Conservation (phyloP, 1,284 basidiomycete genomes). For the Cutaneotrichosporon daszewskae region DNA sequence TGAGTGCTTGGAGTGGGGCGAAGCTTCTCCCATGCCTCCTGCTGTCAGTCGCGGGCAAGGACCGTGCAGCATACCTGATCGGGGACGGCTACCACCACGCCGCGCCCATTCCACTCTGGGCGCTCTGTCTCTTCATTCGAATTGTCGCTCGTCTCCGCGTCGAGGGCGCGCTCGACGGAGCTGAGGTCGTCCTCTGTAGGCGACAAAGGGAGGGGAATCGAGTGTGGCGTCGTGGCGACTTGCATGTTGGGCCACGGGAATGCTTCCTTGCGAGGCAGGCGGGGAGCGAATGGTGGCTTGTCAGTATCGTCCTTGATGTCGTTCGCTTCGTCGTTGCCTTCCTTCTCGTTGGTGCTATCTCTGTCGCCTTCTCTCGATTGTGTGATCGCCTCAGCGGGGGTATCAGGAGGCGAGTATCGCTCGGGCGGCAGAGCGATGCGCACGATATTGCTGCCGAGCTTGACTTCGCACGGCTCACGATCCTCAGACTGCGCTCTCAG, state of each 20-base stretch:
- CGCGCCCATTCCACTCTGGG: no score
- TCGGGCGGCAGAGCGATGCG: constrained; percentile 21
- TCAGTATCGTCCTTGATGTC: neutral
- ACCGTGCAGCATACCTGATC: no score
- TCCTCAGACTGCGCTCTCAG: no score
- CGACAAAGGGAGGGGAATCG: constrained; percentile 13
- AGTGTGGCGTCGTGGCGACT: constrained; percentile 2
- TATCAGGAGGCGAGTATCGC: constrained; percentile 22
- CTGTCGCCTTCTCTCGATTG: no score
- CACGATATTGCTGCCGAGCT: constrained; percentile 18
- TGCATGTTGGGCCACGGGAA: constrained; percentile 12
- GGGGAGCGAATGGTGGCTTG: neutral
- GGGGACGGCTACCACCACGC: no score
- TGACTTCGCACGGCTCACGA: no score
- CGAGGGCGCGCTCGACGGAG: constrained; percentile 3
- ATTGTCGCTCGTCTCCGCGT: no score
- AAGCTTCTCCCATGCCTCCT: constrained; percentile 1
- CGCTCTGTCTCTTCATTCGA: no score
- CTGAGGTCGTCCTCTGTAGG: constrained; percentile 7
- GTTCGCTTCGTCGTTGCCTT: neutral
- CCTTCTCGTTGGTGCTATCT: constrained; percentile 2
- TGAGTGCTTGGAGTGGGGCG: constrained; percentile 1
- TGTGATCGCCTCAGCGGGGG: constrained; percentile 9
- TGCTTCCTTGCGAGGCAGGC: constrained; percentile 7
- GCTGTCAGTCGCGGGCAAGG: no score